These are phyloP conservation scores for Leccinum subtestaceum DNA, from an alignment of 768 basidiomycete genomes.

Conservation along the genomic window DNA sequence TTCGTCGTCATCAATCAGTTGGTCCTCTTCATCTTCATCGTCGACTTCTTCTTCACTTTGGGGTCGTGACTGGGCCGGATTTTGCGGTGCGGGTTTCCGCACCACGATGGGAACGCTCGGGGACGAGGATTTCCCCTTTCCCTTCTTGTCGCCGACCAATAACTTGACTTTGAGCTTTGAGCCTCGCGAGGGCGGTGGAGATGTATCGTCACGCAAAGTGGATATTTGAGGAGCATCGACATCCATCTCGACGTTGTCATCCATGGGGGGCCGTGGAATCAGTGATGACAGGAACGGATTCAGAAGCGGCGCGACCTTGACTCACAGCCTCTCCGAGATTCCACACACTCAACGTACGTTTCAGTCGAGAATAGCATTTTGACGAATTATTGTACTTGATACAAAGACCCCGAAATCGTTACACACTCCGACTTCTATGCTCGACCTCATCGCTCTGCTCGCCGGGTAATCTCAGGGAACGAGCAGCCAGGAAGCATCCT, in stretches of 20 bases:
- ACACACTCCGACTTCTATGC: too few relatives aligned
- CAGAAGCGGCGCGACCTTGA: background rate
- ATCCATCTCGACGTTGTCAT: conserved; percentile 62
- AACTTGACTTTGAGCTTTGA: conserved; percentile 51
- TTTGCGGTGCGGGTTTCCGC: conserved; percentile 24
- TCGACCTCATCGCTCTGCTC: too few relatives aligned
- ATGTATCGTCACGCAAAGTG: conserved; percentile 67
- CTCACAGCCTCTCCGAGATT: too few relatives aligned
- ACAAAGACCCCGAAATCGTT: too few relatives aligned
- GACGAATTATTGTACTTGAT: too few relatives aligned
- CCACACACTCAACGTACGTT: too few relatives aligned
- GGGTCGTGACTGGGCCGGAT: conserved; percentile 18
- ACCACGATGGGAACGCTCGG: conserved; percentile 23
- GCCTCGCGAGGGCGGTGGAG: conserved; percentile 54
- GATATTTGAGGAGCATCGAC: conserved; percentile 86
- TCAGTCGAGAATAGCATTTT: too few relatives aligned
- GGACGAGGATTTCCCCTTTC: conserved; percentile 34
- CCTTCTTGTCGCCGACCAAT: conserved; percentile 44
- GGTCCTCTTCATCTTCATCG: conserved; percentile 73
- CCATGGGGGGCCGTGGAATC: conserved; percentile 23
- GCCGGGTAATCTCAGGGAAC: too few relatives aligned
- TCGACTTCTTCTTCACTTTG: conserved; percentile 50
- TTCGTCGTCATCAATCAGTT: conserved; percentile 71
- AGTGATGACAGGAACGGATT: background rate
- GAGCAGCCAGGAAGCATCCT: too few relatives aligned